Base-by-base conservation (phyloP, 805 yeast genomes). In the Pichia nanzhaoensis region DNA sequence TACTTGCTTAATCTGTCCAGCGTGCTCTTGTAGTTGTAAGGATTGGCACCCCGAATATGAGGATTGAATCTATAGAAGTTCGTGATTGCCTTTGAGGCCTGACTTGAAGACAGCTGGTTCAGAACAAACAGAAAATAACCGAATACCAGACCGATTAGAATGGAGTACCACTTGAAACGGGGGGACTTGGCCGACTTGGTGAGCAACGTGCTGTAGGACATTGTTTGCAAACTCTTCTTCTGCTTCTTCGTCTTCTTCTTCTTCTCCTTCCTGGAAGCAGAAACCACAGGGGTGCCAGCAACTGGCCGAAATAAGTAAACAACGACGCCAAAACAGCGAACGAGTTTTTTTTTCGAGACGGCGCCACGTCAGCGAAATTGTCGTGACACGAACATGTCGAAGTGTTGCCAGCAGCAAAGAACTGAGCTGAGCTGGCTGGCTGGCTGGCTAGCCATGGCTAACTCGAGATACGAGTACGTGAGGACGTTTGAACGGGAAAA, bases 381-480 rank as follows among this genome's bases (percentile, higher is more conserved):
- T 13, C 34, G 34, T 14, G n/a, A 31, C 34, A 31, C 12, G 34
- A 16, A 24, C 10, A 7, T 6, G 28, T 7, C 28, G 9, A 10
- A 7, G 28, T 24, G 6, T 24, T 24, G 9, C 9, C 28, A 6
- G 9, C 9, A 10, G 6, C 28, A 24, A 24, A 6, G 28, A 10
- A 6, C 28, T 13, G 16, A 8, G 12, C 5, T 7, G 33, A 14
- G n/a, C 14, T 5, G 14, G 6, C 6, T 30, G 16, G 33, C 6
- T 7, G 14, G 6, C 33, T 14, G 16, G 16, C 6, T 6, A 14
- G 13, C 1, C 14, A 84, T 83, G 95, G 95, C 95, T 17, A 86
- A 87, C 44, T 84, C 95, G 3, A 69, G 88, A 50, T 91, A 75
- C 60, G 96, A 90, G 60, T 93, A 91, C 60, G 98, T 90, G 37